phyloP scores from a whole-genome alignment of 2,329 filamentous ascomycete species.

The Aspergillus brasiliensis region DNA sequence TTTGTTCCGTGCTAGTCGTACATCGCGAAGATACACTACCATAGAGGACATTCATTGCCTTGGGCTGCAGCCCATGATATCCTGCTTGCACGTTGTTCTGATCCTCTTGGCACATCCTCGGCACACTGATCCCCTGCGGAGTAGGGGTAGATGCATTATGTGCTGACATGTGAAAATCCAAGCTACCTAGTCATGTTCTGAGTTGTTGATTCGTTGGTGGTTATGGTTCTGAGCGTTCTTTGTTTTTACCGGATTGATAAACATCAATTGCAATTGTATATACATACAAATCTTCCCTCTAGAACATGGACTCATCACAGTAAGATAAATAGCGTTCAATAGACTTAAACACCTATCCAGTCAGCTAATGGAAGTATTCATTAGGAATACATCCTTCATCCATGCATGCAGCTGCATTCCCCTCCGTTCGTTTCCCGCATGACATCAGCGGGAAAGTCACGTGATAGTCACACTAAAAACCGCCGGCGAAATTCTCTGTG shows the following conservation, averaged over 20 bases:
- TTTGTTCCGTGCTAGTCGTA: background rate
- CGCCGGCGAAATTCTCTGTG: conserved; percentile 1
- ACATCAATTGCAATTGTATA: background rate
- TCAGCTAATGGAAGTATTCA: background rate
- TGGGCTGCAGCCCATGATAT: background rate
- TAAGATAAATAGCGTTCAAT: background rate
- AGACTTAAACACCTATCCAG: background rate
- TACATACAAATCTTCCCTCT: background rate
- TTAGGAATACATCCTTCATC: background rate
- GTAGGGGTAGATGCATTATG: background rate
- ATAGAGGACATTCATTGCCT: background rate
- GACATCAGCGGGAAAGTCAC: background rate
- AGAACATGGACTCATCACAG: background rate
- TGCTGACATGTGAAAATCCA: background rate
- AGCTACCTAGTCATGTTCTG: background rate
- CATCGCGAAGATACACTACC: background rate
- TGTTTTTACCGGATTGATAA: background rate
- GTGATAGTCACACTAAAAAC: background rate
- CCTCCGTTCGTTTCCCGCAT: background rate
- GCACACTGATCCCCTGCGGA: background rate
- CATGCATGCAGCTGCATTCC: background rate
- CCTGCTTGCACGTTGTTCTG: background rate
- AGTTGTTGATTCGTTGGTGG: background rate
- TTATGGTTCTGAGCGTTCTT: background rate
- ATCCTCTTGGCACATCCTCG: background rate